Percentiles rank a stretch among this genome's conserved stretches.
Evolutionary conservation across 1,284 basidiomycete genomes (phyloP).

Genomic region (Apiotrichum mycotoxinovorans): DNA sequence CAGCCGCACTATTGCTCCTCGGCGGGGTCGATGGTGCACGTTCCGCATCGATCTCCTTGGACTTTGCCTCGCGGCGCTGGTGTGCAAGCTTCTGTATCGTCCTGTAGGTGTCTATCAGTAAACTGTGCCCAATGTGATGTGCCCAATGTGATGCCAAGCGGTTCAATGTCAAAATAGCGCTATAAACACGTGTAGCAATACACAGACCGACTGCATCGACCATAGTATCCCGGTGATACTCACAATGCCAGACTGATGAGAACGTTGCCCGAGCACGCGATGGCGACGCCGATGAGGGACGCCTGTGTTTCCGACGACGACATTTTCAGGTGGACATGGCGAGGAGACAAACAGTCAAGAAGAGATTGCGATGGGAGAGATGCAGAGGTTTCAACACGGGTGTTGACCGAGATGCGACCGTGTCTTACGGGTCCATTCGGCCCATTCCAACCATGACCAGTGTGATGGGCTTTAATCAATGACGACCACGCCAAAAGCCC

Average conservation of each 20-base stretch:
- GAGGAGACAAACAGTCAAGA: not conserved
- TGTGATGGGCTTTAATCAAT: too few relatives aligned
- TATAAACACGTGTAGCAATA: too few relatives aligned
- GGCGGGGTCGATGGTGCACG: not conserved
- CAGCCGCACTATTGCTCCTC: not conserved
- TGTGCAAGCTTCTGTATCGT: constrained; percentile 91
- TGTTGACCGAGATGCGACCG: too few relatives aligned
- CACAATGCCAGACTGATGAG: constrained; percentile 80
- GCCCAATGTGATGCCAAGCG: too few relatives aligned
- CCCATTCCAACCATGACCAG: too few relatives aligned
- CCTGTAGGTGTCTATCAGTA: constrained; percentile 19
- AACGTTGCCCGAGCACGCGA: constrained; percentile 79
- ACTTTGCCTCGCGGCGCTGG: constrained; percentile 51
- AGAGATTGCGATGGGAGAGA: not conserved
- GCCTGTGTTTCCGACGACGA: constrained; percentile 9
- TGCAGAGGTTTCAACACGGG: not conserved
- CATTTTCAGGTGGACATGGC: not conserved
- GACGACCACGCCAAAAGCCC: too few relatives aligned
- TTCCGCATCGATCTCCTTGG: not conserved
- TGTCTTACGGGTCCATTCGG: too few relatives aligned
- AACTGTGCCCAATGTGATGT: too few relatives aligned
- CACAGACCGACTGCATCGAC: too few relatives aligned
- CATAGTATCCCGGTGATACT: constrained; percentile 9
- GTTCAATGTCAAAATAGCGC: too few relatives aligned
- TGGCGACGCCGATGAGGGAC: constrained; percentile 73